Base-by-base conservation (phyloP, 1,284 basidiomycete genomes). In the Exsudoporus floridanus region DNA sequence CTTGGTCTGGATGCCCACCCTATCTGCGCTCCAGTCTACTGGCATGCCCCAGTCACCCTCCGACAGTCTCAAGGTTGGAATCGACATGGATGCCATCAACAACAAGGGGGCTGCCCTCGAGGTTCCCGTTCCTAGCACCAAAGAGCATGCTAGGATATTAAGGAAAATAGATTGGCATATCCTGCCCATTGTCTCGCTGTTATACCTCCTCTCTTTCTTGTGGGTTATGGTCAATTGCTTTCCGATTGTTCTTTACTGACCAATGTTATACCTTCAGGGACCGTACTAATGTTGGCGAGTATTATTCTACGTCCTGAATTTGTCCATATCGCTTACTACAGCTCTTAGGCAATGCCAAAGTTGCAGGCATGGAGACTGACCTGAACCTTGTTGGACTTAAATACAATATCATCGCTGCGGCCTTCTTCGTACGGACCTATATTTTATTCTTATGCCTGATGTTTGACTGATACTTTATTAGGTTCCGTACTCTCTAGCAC, bases 141-240 rank as follows among this genome's bases (percentile, higher is more conserved):
- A 47, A 23, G 68, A 73, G 41, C 63, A 60, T 43, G 55, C 60
- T n/a, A 70, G 61, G 46, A 55, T 77, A 16, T 61, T 79, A 50
- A 69, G 76, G 48, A 81, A 79, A 61, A 64, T 81, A 41, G 80
- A 82, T 57, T 60, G 69, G 50, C 73, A 79, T 56, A 55, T 81
- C n/a, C 60, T 81, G 28, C 79, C 80, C 3, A 70, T 78, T 45
- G 69, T 80, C 43, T 75, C 77, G 6, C 56, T 83, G 27, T 69
- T 85, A 5, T 85, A 85, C 61, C 72, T 86, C 33, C 73, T 80
- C 45, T 80, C 76, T 2, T 79, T 80, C 63, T 60, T 80, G 78
- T 80, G 54, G 63, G 78, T 66, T 23, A 16, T 1, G 4, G 3
- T 36, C 27, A 28, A 19, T 27, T n/a, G 0, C 14, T n/a, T 23